Base-by-base conservation (phyloP, 1,139 yeast species). In the Geotrichum aggregatum region DNA sequence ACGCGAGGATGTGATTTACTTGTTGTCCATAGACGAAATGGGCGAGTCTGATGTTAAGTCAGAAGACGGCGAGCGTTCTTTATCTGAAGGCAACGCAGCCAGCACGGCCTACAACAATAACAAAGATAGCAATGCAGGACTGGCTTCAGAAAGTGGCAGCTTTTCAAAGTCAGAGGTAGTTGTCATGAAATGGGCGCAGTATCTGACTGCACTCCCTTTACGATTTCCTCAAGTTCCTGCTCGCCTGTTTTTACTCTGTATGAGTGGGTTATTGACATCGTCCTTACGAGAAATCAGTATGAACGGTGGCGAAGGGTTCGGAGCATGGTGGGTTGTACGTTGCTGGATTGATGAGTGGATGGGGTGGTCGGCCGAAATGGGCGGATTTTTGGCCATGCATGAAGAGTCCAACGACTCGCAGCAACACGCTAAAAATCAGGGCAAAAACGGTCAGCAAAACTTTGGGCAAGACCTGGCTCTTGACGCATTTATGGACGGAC, bases 311-410 rank as follows among this genome's bases (percentile, higher is more conserved):
- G 77, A 76, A 48, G 78, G 83, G 1, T 84, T 85, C 65, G 84
- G 83, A 10, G 79, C 83, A 1, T 85, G 94, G 91, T 85, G 91
- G 89, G 77, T 80, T 35, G 75, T 85, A 13, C 72, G 86, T 52
- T 82, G 88, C 64, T 86, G 94, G 91, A 72, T 83, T 6, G 87
- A 83, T 62, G 92, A 84, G 63, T 84, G 81, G 76, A 71, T 83
- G 59, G 76, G 77, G 1, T 83, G 88, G 83, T 70, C 77, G 51
- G 83, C 84, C 21, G 91, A 84, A 62, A 68, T 83, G 48, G 86
- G 88, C 7, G 87, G 88, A 0, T 82, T 81, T 59, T 67, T 80
- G 18, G 36, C 36, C n/a, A 34, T 34, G 36, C 14, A 34, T 34
- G 36, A 34, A 16, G 36, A n/a, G 14, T 10, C 14, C 19, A n/a